Evolutionary conservation across 1,284 basidiomycete species (phyloP).

Genomic region (Trichosporon coremiiforme): DNA sequence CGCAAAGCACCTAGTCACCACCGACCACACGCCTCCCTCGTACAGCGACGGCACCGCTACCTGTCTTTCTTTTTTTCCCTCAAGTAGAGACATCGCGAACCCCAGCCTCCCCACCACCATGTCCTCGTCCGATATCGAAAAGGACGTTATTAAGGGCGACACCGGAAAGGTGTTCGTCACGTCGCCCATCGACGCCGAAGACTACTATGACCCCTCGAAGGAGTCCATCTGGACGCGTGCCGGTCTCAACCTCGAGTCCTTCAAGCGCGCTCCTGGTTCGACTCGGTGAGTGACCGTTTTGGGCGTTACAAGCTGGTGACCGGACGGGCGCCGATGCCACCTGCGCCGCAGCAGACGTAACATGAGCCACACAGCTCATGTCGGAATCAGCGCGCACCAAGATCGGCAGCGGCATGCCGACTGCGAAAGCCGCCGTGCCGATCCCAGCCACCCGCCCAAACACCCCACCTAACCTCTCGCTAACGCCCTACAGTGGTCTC

Average conservation of each 20-base stretch:
- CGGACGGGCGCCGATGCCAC: background rate
- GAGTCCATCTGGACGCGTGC: conserved; percentile 53
- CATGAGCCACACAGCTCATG: background rate
- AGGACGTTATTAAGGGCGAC: conserved; percentile 21
- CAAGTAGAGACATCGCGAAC: background rate
- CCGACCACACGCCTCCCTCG: background rate
- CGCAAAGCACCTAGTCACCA: background rate
- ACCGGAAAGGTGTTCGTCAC: conserved; percentile 26
- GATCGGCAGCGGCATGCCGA: background rate
- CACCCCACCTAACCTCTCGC: background rate
- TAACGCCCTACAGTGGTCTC: conserved; percentile 36
- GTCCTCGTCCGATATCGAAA: conserved; percentile 24
- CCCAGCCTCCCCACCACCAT: conserved; percentile 17
- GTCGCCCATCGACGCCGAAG: conserved; percentile 26
- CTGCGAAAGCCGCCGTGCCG: background rate
- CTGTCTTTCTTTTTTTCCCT: background rate
- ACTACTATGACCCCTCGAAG: conserved; percentile 54
- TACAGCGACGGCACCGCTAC: background rate
- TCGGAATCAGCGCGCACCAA: background rate
- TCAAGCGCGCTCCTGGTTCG: conserved; percentile 57
- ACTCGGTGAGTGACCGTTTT: conserved; percentile 38
- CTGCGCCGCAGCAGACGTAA: background rate
- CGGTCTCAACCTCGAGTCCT: conserved; percentile 55
- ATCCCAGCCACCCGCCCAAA: background rate
- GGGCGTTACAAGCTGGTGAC: background rate